Base-by-base conservation (phyloP, 2,329 filamentous ascomycete genomes). In the Neofusicoccum umdonicola region DNA sequence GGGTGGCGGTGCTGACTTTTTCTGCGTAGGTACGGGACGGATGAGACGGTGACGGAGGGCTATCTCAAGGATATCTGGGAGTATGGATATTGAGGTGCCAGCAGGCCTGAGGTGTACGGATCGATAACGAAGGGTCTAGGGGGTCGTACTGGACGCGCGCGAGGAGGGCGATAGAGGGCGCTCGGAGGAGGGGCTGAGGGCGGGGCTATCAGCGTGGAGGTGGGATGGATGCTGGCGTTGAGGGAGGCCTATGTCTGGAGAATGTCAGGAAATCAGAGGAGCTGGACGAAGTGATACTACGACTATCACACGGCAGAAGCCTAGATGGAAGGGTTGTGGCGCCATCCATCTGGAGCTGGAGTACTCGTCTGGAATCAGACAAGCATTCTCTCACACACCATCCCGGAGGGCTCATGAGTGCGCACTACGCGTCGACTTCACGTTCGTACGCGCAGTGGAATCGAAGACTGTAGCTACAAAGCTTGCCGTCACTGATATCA, bases 11-110 rank as follows among this genome's bases (percentile, higher is more conserved):
- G 47, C 61, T 64, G 44, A 51, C n/a, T 34, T 8, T 47, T 31
- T 62, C 17, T 51, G 19, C 1, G 42, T 62, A 81, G 79, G 65
- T 91, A 89, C 78, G 94, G 93, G 0, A 82, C 86, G 61, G 93
- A 98, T 79, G 82, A 88, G 74, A 80, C 87, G 68, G 79, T 99
- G 76, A 98, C 95, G 0, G 92, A 96, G 77, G 90, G 83, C 1
- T 98, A 92, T 77, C 83, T 85, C 63, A 92, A 91, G 79, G 92
- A 97, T 78, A 80, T 98, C 56, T 98, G 94, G 94, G 83, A 85
- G 68, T 83, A 87, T 66, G 83, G 81, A 47, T 66, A 64, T 34
- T 64, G 37, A 47, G 44, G 31, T 6, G 31, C 15, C 7, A n/a
- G n/a, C 15, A 50, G 34, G 58, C 9, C 34, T 31, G 37, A 41